phyloP scores from a whole-genome alignment of 768 basidiomycete genomes.

The Leccinum rimulosum region DNA sequence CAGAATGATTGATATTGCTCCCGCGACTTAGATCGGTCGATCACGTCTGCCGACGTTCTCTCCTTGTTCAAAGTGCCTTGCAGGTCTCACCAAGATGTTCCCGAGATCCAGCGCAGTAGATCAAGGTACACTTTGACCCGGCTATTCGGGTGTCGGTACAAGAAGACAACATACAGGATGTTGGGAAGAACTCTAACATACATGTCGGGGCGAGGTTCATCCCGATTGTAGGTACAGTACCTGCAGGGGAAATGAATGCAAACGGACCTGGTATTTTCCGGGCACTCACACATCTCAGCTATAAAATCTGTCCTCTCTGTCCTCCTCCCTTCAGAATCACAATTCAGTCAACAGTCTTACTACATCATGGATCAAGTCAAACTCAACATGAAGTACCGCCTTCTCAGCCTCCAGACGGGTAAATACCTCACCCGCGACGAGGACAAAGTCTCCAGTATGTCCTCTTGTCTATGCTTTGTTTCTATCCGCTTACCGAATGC shows the following conservation, averaged over 20 bases:
- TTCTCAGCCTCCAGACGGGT: not conserved
- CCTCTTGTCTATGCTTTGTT: not conserved
- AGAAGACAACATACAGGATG: not conserved
- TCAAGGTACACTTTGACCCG: not conserved
- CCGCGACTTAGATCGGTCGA: too few species aligned
- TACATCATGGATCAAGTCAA: not conserved
- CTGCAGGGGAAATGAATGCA: slow-evolving; percentile 31
- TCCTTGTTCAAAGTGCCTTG: too few species aligned
- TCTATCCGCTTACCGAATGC: not conserved
- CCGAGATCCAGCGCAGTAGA: too few species aligned
- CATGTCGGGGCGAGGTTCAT: not conserved
- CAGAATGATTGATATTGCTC: too few species aligned
- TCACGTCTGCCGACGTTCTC: too few species aligned
- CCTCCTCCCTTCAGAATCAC: not conserved
- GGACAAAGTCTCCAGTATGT: not conserved
- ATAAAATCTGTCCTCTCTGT: not conserved
- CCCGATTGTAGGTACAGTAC: not conserved
- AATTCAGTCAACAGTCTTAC: not conserved
- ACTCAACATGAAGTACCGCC: not conserved
- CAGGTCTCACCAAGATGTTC: too few species aligned
- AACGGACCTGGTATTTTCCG: not conserved
- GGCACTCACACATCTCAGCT: not conserved
- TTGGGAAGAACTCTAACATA: not conserved
- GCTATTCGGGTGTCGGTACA: not conserved
- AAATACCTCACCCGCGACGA: not conserved